phyloP scores from a whole-genome alignment of 2,329 filamentous ascomycete genomes.

The Xylariaceae sp. region DNA sequence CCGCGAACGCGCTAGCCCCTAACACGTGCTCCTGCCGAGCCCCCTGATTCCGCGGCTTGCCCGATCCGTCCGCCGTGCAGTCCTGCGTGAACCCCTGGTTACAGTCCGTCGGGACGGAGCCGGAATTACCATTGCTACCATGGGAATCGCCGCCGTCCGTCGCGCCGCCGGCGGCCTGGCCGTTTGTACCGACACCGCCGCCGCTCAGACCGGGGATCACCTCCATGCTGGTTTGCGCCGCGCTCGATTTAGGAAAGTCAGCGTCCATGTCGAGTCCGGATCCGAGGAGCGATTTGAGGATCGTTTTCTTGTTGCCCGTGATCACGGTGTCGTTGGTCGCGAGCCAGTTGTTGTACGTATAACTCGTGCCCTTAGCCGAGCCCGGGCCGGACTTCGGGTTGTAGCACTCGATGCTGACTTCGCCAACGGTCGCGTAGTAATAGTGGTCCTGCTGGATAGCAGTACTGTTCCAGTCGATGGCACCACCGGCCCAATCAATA shows the following conservation, averaged over 20 bases:
- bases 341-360: conserved; percentile 62
- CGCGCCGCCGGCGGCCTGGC: conserved; percentile 26
- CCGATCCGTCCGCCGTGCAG: conserved; percentile 15
- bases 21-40: conserved; percentile 26
- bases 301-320: conserved; percentile 67
- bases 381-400: conserved; percentile 58
- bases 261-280: conserved; percentile 69
- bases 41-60: conserved; percentile 23
- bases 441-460: conserved; percentile 82
- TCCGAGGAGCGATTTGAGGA: conserved; percentile 74
- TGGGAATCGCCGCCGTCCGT: conserved; percentile 10
- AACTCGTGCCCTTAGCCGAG: conserved; percentile 62
- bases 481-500: conserved; percentile 83
- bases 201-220: conserved; percentile 31
- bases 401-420: conserved; percentile 83
- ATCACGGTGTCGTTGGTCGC: conserved; percentile 73
- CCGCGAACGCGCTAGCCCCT: conserved; percentile 32
- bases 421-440: conserved; percentile 76
- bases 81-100: conserved; percentile 30
- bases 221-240: conserved; percentile 21
- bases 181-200: conserved; percentile 31
- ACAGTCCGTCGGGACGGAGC: conserved; percentile 15
- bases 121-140: conserved; percentile 1
- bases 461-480: conserved; percentile 76
- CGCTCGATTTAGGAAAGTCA: conserved; percentile 33